Evolutionary conservation across 768 basidiomycete genomes (phyloP).

Genomic region (Termitomyces sp.): DNA sequence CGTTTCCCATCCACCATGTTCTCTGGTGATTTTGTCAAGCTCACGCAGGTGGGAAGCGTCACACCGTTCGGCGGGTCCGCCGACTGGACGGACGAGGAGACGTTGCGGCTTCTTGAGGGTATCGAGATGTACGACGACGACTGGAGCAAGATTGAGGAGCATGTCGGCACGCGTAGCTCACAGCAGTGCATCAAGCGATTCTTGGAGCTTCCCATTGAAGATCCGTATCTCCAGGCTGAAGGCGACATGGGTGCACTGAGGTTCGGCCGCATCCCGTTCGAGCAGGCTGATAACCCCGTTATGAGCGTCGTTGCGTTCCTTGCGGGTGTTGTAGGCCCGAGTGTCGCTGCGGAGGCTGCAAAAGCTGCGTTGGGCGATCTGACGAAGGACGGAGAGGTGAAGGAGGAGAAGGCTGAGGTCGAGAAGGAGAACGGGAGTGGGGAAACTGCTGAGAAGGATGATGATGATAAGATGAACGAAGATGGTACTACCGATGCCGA

Average conservation of each 20-base stretch:
- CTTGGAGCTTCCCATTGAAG: slow-evolving; percentile 94
- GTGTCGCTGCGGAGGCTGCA: slow-evolving; percentile 91
- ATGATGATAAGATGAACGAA: slow-evolving; percentile 48
- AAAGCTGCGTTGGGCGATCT: slow-evolving; percentile 85
- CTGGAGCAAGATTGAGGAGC: slow-evolving; percentile 90
- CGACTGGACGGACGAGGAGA: slow-evolving; percentile 91
- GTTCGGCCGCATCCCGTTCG: slow-evolving; percentile 83
- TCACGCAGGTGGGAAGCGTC: slow-evolving; percentile 45
- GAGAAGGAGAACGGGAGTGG: slow-evolving; percentile 8
- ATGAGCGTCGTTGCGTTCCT: slow-evolving; percentile 99
- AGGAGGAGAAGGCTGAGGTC: slow-evolving; percentile 26
- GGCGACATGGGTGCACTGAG: slow-evolving; percentile 73
- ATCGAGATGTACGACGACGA: slow-evolving; percentile 99
- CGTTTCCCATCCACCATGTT: slow-evolving; percentile 97
- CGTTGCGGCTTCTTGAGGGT: slow-evolving; percentile 86
- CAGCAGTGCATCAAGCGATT: slow-evolving; percentile 97
- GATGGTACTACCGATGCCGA: slow-evolving; percentile 29
- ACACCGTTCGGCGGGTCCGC: slow-evolving; percentile 36
- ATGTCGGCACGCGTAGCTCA: slow-evolving; percentile 86
- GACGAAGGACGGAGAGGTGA: slow-evolving; percentile 39
- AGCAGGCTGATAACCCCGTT: slow-evolving; percentile 94
- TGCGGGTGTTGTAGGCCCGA: slow-evolving; percentile 86
- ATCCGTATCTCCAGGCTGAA: slow-evolving; percentile 80
- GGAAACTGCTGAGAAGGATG: slow-evolving; percentile 28
- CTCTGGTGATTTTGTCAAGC: slow-evolving; percentile 94